These are phyloP conservation scores for Tardiomyces blankii DNA, from an alignment of 1,139 yeast genomes.

Conservation along the genomic window DNA sequence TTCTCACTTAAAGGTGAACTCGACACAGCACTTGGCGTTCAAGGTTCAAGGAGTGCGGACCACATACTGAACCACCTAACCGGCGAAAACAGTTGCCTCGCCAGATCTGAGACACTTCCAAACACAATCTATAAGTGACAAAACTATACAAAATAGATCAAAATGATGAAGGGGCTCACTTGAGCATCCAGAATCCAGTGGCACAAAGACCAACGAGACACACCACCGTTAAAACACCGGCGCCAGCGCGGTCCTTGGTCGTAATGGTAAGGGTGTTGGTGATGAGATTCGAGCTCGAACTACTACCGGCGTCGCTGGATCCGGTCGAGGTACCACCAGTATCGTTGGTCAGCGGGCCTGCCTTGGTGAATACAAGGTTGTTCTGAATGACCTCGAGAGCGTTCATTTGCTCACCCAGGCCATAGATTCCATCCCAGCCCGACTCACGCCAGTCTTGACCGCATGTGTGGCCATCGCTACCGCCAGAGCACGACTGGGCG, in stretches of 20 bases:
- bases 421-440: conserved; percentile 68
- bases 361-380: conserved; percentile 37
- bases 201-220: conserved; percentile 56
- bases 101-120: no score
- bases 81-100: no score
- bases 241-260: conserved; percentile 71
- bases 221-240: conserved; percentile 72
- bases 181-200: conserved; percentile 63
- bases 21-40: no score
- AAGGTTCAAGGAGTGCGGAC: no score
- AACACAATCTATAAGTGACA: neutral
- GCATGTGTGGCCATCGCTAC: conserved; percentile 76
- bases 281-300: conserved; percentile 8
- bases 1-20: no score
- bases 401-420: conserved; percentile 84
- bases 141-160: neutral
- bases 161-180: neutral
- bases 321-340: conserved; percentile 43
- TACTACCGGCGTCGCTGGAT: conserved; percentile 24
- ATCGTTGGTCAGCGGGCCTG: conserved; percentile 34
- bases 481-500: conserved; percentile 73
- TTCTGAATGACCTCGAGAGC: conserved; percentile 71
- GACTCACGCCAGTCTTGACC: conserved; percentile 63
- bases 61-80: no score
- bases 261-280: conserved; percentile 11